phyloP scores from a whole-genome alignment of 345 rosid species.

The Gossypium raimondii region DNA sequence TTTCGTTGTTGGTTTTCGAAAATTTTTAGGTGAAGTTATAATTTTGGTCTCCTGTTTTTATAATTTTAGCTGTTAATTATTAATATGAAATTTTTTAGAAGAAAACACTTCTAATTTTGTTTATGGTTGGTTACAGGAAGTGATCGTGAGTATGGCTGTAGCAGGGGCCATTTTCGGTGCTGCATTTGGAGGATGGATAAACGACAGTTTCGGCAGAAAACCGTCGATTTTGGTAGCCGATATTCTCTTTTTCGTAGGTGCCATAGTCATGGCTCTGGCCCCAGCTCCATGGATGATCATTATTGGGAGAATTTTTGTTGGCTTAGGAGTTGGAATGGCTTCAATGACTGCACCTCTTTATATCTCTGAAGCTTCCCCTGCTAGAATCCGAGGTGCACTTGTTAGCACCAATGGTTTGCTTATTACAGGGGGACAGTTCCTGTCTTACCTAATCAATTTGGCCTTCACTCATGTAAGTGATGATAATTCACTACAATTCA shows the following conservation, averaged over 20 bases:
- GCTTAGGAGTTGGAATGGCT: slow-evolving; percentile 93
- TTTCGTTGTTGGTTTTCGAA: not conserved
- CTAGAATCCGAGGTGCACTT: slow-evolving; percentile 82
- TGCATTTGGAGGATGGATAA: slow-evolving; percentile 70
- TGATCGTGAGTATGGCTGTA: slow-evolving; percentile 84
- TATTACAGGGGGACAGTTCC: slow-evolving; percentile 81
- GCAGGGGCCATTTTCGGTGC: slow-evolving; percentile 92
- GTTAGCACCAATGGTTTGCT: slow-evolving; percentile 79
- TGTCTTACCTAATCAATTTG: slow-evolving; percentile 77
- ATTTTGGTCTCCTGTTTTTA: not conserved
- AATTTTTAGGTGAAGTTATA: too few relatives aligned
- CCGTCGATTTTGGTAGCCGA: slow-evolving; percentile 57
- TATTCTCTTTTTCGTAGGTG: slow-evolving; percentile 59
- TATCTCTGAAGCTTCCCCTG: slow-evolving; percentile 90
- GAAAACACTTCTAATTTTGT: not conserved
- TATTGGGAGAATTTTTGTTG: slow-evolving; percentile 69
- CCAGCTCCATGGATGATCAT: slow-evolving; percentile 70
- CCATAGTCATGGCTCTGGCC: slow-evolving; percentile 65
- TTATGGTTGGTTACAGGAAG: slow-evolving; percentile 7
- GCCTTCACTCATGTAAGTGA: slow-evolving; percentile 59
- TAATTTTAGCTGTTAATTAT: not conserved
- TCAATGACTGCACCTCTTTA: slow-evolving; percentile 95
- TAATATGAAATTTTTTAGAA: too few relatives aligned
- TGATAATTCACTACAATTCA: not conserved
- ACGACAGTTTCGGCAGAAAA: slow-evolving; percentile 71